Evolutionary conservation across 441 rosid genomes (phyloP).

Genomic region (Jatropha podagrica): DNA sequence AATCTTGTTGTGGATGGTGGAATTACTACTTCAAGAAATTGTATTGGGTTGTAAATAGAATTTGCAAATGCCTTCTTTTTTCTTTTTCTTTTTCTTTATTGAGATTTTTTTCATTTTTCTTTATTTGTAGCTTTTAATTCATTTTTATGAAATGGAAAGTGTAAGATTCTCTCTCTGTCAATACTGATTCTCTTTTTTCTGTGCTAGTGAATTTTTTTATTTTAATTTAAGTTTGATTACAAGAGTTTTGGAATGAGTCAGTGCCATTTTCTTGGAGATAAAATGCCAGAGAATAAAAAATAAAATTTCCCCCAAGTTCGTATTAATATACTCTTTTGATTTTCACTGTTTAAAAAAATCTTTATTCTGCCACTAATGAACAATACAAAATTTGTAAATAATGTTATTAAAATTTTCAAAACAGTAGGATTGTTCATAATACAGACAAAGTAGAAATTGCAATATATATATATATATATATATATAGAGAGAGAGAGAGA

Average conservation of each 20-base stretch:
- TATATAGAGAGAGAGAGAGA: too few species aligned
- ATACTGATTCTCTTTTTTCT: background rate
- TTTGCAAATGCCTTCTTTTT: background rate
- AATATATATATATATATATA: too few species aligned
- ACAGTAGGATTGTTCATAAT: too few species aligned
- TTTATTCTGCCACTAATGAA: too few species aligned
- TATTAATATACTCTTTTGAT: too few species aligned
- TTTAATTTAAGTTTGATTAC: background rate
- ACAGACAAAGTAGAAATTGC: too few species aligned
- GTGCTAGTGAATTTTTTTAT: background rate
- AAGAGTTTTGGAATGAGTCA: background rate
- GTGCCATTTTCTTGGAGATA: background rate
- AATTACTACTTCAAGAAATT: slow-evolving; percentile 68
- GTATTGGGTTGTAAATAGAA: slow-evolving; percentile 59
- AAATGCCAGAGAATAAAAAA: background rate
- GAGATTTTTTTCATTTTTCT: background rate
- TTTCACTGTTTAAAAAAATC: too few species aligned
- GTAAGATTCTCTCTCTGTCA: background rate
- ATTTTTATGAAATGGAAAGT: background rate
- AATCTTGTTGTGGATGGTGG: slow-evolving; percentile 96
- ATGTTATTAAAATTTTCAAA: too few species aligned
- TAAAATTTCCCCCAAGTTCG: too few species aligned
- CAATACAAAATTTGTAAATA: too few species aligned
- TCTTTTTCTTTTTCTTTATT: background rate
- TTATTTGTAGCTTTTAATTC: background rate